Conservation (phyloP, 2,329 filamentous ascomycete species). For the Scortechinia acanthostroma region DNA sequence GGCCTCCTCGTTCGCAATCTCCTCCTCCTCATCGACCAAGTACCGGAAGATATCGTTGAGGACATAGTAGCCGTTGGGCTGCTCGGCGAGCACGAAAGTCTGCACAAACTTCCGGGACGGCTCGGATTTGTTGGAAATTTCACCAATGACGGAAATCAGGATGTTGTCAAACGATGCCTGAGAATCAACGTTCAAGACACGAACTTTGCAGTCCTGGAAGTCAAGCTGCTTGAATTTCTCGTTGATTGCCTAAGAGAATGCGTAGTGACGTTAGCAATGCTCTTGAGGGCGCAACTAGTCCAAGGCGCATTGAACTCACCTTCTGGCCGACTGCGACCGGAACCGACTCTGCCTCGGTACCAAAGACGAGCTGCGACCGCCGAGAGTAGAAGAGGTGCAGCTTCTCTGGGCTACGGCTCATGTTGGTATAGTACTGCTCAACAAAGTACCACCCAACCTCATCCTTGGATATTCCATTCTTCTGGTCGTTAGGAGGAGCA, state of each 20-base stretch:
- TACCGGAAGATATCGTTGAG: slow-evolving; percentile 69
- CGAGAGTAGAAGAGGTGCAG: slow-evolving; percentile 66
- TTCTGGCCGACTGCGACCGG: slow-evolving; percentile 56
- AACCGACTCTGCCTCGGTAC: slow-evolving; percentile 61
- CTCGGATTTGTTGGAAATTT: slow-evolving; percentile 63
- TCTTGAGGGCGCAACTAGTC: slow-evolving; percentile 3
- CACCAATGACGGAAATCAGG: slow-evolving; percentile 64
- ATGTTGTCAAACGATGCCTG: slow-evolving; percentile 64
- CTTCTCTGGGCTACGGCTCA: slow-evolving; percentile 61
- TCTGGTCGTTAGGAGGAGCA: slow-evolving; percentile 17
- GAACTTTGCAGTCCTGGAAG: slow-evolving; percentile 67
- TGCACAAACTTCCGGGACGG: slow-evolving; percentile 64
- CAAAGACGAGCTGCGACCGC: slow-evolving; percentile 61
- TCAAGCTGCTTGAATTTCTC: slow-evolving; percentile 63
- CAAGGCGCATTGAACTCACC: slow-evolving; percentile 28
- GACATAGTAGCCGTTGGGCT: slow-evolving; percentile 67
- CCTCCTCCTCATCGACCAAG: slow-evolving; percentile 52
- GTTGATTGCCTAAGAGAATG: slow-evolving; percentile 45
- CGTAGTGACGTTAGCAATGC: too few species aligned
- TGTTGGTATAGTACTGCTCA: slow-evolving; percentile 66
- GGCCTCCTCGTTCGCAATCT: slow-evolving; percentile 38
- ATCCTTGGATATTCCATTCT: slow-evolving; percentile 44
- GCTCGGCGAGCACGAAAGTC: slow-evolving; percentile 64
- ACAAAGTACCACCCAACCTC: slow-evolving; percentile 71
- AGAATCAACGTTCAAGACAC: slow-evolving; percentile 66